Conservation (phyloP, 331 rosid species). For the Malus hybrid region DNA sequence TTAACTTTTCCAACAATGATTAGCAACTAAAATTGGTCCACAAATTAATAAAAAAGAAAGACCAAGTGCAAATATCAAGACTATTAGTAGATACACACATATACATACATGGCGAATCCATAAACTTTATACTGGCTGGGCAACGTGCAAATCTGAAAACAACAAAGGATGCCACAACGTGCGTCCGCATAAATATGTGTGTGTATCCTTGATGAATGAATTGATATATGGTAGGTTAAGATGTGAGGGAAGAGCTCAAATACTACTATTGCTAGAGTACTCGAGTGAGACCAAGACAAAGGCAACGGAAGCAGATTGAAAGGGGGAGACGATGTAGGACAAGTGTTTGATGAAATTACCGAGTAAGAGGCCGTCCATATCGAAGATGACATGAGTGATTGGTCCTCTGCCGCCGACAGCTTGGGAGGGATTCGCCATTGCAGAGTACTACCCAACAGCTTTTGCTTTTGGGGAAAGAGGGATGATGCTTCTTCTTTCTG, state of each 20-base stretch:
- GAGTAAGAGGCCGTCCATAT: constrained; percentile 92
- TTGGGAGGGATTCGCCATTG: constrained; percentile 42
- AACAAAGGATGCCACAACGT: too few species aligned
- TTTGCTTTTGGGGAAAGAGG: neutral
- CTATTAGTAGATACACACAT: too few species aligned
- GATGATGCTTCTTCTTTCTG: neutral
- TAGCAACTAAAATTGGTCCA: neutral
- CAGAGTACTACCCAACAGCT: neutral
- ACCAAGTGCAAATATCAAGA: too few species aligned
- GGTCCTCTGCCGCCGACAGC: constrained; percentile 22
- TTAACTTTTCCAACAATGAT: neutral
- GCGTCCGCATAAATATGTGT: too few species aligned
- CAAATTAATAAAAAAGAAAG: too few species aligned
- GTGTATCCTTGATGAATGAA: too few species aligned
- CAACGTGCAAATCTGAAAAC: too few species aligned
- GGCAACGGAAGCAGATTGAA: neutral
- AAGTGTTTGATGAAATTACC: constrained; percentile 35
- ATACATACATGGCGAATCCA: too few species aligned
- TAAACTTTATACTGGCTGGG: too few species aligned
- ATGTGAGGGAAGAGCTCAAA: too few species aligned
- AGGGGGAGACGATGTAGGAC: neutral
- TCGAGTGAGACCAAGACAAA: neutral
- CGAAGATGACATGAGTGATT: constrained; percentile 68
- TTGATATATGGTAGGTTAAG: too few species aligned
- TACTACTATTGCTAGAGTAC: neutral